Conservation (phyloP, 768 basidiomycete genomes). For the Collybia sordida region DNA sequence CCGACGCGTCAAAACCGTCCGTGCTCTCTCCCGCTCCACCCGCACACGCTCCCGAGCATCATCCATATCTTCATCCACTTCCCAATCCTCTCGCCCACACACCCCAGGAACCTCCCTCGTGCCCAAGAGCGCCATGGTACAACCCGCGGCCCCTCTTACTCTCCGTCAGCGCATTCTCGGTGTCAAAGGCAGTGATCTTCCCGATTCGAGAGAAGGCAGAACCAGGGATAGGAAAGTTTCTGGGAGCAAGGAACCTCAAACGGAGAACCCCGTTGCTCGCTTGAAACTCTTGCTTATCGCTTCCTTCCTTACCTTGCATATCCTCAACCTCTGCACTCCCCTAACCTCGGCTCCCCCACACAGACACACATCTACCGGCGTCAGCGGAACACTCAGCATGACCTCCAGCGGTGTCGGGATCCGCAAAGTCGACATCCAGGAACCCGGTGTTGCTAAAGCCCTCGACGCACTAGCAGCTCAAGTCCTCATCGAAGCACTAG, state of each 20-base stretch:
- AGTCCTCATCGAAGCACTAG: constrained; percentile 15
- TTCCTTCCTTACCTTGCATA: constrained; percentile 88
- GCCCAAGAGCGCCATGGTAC: constrained; percentile 30
- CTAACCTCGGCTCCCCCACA: constrained; percentile 62
- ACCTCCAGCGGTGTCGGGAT: constrained; percentile 18
- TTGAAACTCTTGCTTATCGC: constrained; percentile 90
- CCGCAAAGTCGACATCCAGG: constrained; percentile 70
- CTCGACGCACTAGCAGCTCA: constrained; percentile 55
- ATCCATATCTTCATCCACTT: constrained; percentile 25
- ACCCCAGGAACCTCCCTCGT: constrained; percentile 11
- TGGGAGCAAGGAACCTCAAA: constrained; percentile 11
- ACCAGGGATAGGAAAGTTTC: constrained; percentile 32
- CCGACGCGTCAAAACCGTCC: constrained; percentile 65
- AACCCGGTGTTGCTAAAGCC: constrained; percentile 55
- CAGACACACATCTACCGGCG: constrained; percentile 3
- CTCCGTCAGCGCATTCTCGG: constrained; percentile 15
- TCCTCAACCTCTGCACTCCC: constrained; percentile 91
- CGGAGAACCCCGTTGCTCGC: constrained; percentile 80
- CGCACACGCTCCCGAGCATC: constrained; percentile 33
- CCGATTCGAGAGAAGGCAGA: constrained; percentile 7
- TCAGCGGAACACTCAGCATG: constrained; percentile 11
- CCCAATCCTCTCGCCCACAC: constrained; percentile 3
- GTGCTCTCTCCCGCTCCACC: constrained; percentile 26
- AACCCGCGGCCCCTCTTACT: constrained; percentile 20
- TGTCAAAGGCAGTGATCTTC: constrained; percentile 29